Evolutionary conservation across 139 green algal genomes (phyloP).

Genomic region (Zygnema cylindricum): DNA sequence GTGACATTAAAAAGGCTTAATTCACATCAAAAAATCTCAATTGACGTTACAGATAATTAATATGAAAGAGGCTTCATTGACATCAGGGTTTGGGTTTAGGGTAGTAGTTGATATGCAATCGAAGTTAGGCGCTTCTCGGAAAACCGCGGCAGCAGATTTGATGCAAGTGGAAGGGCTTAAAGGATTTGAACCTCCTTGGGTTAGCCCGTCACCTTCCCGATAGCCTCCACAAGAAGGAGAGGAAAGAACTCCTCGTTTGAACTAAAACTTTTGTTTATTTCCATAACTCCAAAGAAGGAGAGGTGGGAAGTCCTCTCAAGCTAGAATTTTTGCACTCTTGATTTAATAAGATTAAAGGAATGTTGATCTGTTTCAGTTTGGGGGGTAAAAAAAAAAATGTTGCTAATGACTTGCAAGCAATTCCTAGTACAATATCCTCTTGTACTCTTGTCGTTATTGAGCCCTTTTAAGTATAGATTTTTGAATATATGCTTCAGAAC

Average conservation of each 20-base stretch:
- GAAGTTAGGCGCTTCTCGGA: neutral
- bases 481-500: too few species aligned
- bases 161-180: constrained; percentile 7
- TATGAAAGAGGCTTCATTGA: too few species aligned
- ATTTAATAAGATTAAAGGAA: neutral
- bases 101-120: neutral
- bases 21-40: too few species aligned
- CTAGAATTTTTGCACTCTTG: constrained; percentile 15
- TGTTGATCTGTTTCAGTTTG: constrained; percentile 23
- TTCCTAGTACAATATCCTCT: too few species aligned
- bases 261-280: neutral
- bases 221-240: constrained; percentile 37
- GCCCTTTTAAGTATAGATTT: too few species aligned
- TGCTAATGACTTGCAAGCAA: too few species aligned
- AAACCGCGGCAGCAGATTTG: constrained; percentile 16
- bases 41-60: too few species aligned
- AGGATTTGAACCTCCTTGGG: constrained; percentile 51
- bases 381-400: too few species aligned
- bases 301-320: too few species aligned
- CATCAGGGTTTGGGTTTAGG: too few species aligned
- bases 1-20: too few species aligned
- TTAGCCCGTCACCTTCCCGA: constrained; percentile 18
- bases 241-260: neutral
- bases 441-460: too few species aligned
- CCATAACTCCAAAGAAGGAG: neutral